Evolutionary conservation across 1,139 yeast species (phyloP).

Genomic region (Kodamaea arcana): DNA sequence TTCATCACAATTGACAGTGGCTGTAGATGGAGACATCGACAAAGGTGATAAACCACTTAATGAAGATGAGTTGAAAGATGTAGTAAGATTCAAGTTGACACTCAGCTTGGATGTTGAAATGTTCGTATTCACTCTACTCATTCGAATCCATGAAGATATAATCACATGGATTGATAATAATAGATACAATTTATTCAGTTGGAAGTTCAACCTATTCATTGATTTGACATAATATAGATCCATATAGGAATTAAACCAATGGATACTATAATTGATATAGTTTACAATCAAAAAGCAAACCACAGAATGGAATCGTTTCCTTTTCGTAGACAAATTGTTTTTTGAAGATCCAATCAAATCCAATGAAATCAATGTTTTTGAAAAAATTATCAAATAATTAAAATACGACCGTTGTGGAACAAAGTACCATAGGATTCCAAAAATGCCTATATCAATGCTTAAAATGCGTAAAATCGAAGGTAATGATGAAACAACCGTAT

Average conservation of each 20-base stretch:
- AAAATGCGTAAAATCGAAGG: conserved; percentile 8
- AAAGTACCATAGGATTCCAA: conserved; percentile 25
- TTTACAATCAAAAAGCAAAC: conserved; percentile 29
- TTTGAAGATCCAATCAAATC: conserved; percentile 40
- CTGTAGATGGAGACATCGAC: background rate
- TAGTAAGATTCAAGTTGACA: too few species aligned
- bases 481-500: conserved; percentile 1
- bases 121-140: conserved; percentile 12
- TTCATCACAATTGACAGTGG: conserved; percentile 14
- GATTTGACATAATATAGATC: conserved; percentile 10
- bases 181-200: conserved; percentile 31
- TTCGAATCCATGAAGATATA: conserved; percentile 27
- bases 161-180: conserved; percentile 42
- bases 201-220: conserved; percentile 10
- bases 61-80: background rate
- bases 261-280: conserved; percentile 24
- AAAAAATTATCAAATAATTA: conserved; percentile 39
- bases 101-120: background rate
- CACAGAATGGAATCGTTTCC: conserved; percentile 22
- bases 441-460: conserved; percentile 28
- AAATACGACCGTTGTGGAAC: conserved; percentile 30
- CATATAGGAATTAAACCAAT: conserved; percentile 13
- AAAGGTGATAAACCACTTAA: too few species aligned
- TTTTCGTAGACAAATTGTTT: conserved; percentile 12
- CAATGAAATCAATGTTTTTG: conserved; percentile 50